These are phyloP conservation scores for Coemansia sp. DNA, from an alignment of 192 early-diverging fungal genomes.

Conservation along the genomic window DNA sequence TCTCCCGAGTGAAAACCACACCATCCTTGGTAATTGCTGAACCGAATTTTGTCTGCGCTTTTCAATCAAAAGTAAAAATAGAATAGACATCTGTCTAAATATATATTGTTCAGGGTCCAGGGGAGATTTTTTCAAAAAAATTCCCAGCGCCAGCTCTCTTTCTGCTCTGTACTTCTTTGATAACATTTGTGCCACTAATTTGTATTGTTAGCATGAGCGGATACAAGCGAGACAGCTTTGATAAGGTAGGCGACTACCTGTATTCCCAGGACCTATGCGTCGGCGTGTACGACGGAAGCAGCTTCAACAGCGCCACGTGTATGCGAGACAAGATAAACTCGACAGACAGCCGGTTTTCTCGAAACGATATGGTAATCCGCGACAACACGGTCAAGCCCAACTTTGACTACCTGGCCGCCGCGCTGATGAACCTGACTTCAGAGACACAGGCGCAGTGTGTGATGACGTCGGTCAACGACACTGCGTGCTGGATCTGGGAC, in stretches of 20 bases:
- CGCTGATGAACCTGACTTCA: conserved; percentile 22
- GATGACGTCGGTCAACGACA: conserved; percentile 29
- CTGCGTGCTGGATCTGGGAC: conserved; percentile 47
- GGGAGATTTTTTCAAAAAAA: background rate
- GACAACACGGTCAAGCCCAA: conserved; percentile 27
- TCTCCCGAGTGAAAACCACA: too few species aligned
- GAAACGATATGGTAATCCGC: conserved; percentile 27
- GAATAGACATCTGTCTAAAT: background rate
- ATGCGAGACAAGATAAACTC: conserved; percentile 11
- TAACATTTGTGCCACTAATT: conserved; percentile 3
- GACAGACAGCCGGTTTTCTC: conserved; percentile 5
- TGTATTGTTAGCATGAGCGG: background rate
- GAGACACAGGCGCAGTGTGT: conserved; percentile 46
- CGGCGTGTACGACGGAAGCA: conserved; percentile 41
- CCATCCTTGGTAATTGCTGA: background rate
- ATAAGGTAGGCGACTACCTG: conserved; percentile 37
- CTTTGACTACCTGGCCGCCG: conserved; percentile 16
- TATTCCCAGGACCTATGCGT: conserved; percentile 48
- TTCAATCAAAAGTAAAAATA: background rate
- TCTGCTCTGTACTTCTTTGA: background rate
- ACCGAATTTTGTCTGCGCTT: background rate
- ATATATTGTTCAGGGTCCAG: background rate
- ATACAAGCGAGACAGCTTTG: conserved; percentile 13
- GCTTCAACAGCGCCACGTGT: conserved; percentile 46
- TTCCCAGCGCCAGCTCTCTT: background rate